Conservation (phyloP, 805 yeast genomes). For the Teunomyces lycoperdinae region DNA sequence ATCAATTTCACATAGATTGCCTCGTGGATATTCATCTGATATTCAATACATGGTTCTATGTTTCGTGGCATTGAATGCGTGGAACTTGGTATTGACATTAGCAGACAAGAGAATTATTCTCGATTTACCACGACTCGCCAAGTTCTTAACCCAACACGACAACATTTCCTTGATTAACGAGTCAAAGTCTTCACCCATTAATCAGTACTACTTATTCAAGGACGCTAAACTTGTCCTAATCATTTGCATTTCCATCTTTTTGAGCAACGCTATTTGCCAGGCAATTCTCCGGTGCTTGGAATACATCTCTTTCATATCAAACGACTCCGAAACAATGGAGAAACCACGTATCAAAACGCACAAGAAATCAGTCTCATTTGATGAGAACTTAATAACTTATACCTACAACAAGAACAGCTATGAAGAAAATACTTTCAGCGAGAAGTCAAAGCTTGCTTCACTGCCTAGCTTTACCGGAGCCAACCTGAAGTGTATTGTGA, state of each 20-base stretch:
- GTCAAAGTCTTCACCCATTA: slow-evolving; percentile 5
- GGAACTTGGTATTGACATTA: slow-evolving; percentile 4
- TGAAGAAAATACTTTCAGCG: background rate
- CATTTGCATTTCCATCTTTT: slow-evolving; percentile 10
- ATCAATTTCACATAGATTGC: slow-evolving; percentile 3
- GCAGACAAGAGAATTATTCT: slow-evolving; percentile 1
- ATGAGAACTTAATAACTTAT: slow-evolving; percentile 13
- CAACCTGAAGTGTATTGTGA: background rate
- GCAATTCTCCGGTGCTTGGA: slow-evolving; percentile 15
- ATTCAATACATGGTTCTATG: background rate
- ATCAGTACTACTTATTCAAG: slow-evolving; percentile 9
- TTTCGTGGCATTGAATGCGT: slow-evolving; percentile 2
- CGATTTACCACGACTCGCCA: slow-evolving; percentile 1
- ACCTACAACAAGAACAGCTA: slow-evolving; percentile 10
- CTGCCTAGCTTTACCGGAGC: slow-evolving; percentile 1
- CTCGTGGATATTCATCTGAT: slow-evolving; percentile 8
- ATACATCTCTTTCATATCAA: slow-evolving; percentile 12
- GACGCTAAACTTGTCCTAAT: slow-evolving; percentile 10
- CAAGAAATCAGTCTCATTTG: slow-evolving; percentile 18
- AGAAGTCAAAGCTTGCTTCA: background rate
- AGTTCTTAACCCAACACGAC: background rate
- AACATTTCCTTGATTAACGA: slow-evolving; percentile 3
- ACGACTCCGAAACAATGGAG: slow-evolving; percentile 5
- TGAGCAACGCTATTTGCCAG: slow-evolving; percentile 9
- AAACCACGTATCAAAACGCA: slow-evolving; percentile 6